These are phyloP conservation scores for Quercus mongolica DNA, from an alignment of 306 rosid species.

Conservation along the genomic window DNA sequence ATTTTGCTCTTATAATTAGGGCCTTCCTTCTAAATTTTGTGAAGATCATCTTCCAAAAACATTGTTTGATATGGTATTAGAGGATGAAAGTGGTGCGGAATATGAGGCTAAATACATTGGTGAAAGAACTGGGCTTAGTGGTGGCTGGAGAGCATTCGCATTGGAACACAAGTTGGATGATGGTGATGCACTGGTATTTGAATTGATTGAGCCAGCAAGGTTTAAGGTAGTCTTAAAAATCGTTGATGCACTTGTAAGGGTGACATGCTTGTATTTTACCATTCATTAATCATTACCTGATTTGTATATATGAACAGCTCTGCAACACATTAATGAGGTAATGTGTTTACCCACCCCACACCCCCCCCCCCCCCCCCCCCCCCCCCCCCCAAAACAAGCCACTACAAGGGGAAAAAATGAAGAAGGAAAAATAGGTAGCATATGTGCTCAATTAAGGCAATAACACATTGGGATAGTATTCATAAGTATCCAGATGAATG, in stretches of 20 bases:
- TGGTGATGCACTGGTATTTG: conserved; percentile 79
- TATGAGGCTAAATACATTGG: conserved; percentile 51
- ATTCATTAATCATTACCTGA: not conserved
- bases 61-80: conserved; percentile 38
- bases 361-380: accelerated
- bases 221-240: conserved; percentile 48
- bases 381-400: too few relatives aligned
- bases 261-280: not conserved
- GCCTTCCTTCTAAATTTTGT: conserved; percentile 63
- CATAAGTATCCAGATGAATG: too few relatives aligned
- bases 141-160: conserved; percentile 87
- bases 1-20: conserved; percentile 29
- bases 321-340: not conserved
- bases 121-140: conserved; percentile 59
- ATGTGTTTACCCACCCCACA: too few relatives aligned
- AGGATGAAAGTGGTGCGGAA: conserved; percentile 63
- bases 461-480: too few relatives aligned
- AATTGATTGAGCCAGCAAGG: conserved; percentile 48
- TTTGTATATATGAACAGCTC: not conserved
- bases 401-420: too few relatives aligned
- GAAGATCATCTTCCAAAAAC: conserved; percentile 53
- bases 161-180: conserved; percentile 76
- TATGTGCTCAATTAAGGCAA: too few relatives aligned
- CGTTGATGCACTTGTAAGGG: not conserved
- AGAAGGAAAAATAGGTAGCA: too few relatives aligned